Evolutionary conservation across 192 early-diverging fungal genomes (phyloP), one percentile per base, ranked within the genome.

Genomic region (Kappamyces sp.): DNA sequence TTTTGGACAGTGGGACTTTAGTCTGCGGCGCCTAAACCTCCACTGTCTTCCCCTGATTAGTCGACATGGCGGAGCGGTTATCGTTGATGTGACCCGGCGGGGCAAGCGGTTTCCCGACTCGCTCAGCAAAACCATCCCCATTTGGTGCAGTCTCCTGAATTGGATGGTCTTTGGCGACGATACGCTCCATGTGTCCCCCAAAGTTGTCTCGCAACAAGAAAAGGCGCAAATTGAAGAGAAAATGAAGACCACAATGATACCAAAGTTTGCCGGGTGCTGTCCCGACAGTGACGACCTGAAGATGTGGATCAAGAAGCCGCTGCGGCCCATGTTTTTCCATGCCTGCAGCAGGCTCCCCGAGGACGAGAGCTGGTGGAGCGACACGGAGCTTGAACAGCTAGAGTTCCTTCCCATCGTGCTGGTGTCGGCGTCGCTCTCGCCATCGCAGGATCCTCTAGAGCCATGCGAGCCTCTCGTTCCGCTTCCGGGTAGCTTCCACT

Each of bases 81-180:
- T 95, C 23, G 90, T 95, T 2, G 93, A 95, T 66, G 89, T 89
- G 1, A 95, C 93, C 36, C 73, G 91, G 5, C 70, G 78, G 35
- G 93, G 93, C 2, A 95, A 95, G 60, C 50, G 80, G 3, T 78
- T 95, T 47, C 90, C 93, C 0, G 93, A 95, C 67, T 76, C 85
- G 5, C 65, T 93, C 23, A 77, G 88, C 12, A 90, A 90, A 49
- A 95, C 93, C 0, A 80, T 95, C 3, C 91, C 91, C 2, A 89
- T 95, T 2, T 95, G 93, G 93, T 93, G 91, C 58, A 70, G 74
- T 3, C 84, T 85, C 2, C 74, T 92, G 51, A 95, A 92, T 60
- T 63, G 59, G 23, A 72, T 68, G 6, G 53, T 74, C 12, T 47
- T 34, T 6, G 41, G 59, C 41, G 51, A 61, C n/a, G 15, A 4